Percentiles rank a stretch among this genome's conserved stretches.
These are phyloP conservation scores for Flueggea neowawraea DNA, from an alignment of 441 rosid species.

Conservation along the genomic window DNA sequence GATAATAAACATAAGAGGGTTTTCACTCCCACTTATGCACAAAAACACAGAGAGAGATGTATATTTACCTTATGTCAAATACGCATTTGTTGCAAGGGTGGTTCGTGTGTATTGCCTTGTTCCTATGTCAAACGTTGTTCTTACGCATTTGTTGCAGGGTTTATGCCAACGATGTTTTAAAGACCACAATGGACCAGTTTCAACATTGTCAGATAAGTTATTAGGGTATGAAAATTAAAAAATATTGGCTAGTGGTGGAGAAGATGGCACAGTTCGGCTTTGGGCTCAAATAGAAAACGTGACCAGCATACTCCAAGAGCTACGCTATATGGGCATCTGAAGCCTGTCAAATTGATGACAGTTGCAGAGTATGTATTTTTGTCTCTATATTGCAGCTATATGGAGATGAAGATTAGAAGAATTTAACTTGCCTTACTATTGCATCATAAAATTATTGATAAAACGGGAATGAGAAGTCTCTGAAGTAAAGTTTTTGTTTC, in stretches of 20 bases:
- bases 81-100: too few species aligned
- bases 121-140: too few species aligned
- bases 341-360: slow-evolving; percentile 48
- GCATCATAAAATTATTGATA: too few species aligned
- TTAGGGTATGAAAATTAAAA: slow-evolving; percentile 41
- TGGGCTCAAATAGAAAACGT: slow-evolving; percentile 58
- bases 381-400: not conserved
- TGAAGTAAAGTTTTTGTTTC: too few species aligned
- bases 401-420: too few species aligned
- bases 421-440: too few species aligned
- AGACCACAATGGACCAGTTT: slow-evolving; percentile 61
- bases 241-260: slow-evolving; percentile 72
- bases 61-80: too few species aligned
- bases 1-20: too few species aligned
- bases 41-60: too few species aligned
- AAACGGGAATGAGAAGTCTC: too few species aligned
- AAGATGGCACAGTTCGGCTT: slow-evolving; percentile 66
- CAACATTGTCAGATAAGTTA: slow-evolving; percentile 55
- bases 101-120: too few species aligned
- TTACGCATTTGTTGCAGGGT: slow-evolving; percentile 28
- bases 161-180: slow-evolving; percentile 51
- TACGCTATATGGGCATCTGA: slow-evolving; percentile 63
- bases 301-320: slow-evolving; percentile 57
- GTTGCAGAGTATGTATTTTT: slow-evolving; percentile 46
- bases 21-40: too few species aligned